Conservation (phyloP, 2,329 filamentous ascomycete species). For the Amauroascus niger region DNA sequence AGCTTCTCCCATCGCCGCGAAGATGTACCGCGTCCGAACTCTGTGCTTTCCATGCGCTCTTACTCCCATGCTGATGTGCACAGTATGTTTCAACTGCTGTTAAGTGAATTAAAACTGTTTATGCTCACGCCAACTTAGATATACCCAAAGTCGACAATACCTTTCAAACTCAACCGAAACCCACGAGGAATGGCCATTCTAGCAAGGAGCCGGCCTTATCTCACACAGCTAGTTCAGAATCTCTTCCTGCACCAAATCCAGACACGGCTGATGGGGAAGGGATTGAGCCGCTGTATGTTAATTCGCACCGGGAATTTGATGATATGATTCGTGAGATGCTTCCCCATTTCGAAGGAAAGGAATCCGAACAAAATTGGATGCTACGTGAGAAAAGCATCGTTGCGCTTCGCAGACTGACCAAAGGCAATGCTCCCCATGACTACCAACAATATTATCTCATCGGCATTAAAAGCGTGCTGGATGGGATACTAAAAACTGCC, state of each 20-base stretch:
- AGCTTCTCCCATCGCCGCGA: conserved; percentile 22
- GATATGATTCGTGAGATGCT: conserved; percentile 77
- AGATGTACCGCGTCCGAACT: conserved; percentile 23
- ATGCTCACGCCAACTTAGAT: conserved; percentile 4
- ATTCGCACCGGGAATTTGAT: conserved; percentile 78
- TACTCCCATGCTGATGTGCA: conserved; percentile 14
- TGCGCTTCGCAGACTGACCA: conserved; percentile 66
- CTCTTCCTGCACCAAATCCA: conserved; percentile 10
- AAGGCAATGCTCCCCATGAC: conserved; percentile 72
- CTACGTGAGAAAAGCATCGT: conserved; percentile 71
- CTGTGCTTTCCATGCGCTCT: conserved; percentile 17
- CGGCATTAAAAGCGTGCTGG: conserved; percentile 63
- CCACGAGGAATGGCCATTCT: conserved; percentile 10
- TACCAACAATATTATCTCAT: conserved; percentile 61
- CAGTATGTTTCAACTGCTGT: conserved; percentile 10
- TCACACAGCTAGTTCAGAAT: conserved; percentile 16
- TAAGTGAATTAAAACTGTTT: background rate
- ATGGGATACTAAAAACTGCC: conserved; percentile 78
- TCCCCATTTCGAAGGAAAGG: conserved; percentile 71
- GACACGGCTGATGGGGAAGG: conserved; percentile 49
- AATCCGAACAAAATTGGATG: conserved; percentile 85
- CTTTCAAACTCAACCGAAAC: conserved; percentile 5
- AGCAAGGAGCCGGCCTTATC: conserved; percentile 12
- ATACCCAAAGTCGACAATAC: conserved; percentile 6
- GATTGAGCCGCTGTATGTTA: conserved; percentile 73